Evolutionary conservation across 78 protist genomes (phyloP), one percentile per base, ranked within the genome.

Genomic region (Polysphondylium violaceum): DNA sequence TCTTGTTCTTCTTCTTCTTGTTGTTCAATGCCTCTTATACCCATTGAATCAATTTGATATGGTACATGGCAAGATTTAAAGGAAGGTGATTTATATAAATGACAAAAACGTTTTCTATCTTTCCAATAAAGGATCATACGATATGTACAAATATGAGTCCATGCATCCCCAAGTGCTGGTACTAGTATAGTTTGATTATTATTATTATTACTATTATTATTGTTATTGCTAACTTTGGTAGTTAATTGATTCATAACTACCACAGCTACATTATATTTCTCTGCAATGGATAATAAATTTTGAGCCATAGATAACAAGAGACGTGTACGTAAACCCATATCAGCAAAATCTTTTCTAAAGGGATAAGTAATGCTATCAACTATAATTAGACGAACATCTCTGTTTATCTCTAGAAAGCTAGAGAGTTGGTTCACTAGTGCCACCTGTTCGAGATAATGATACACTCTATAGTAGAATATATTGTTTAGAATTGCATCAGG

Each of bases 341-440:
- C 93, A 5, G 14, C 19, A 19, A 93, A 88, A 41, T 78, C 78
- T 58, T 60, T 36, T 2, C 97, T 69, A 51, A 96, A 96, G n/a
- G 94, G 97, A 29, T 83, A 96, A 0, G 97, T 75, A 9, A 94
- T 63, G 55, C 93, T 86, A 87, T 96, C 97, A 7, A 96, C 23
- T 0, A 94, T 41, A 7, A 95, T 76, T 31, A 93, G 74, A 44
- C 69, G 9, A 40, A 73, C 65, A 87, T 94, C 53, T 55, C 17
- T 21, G 59, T 81, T 76, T n/a, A n/a, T 23, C 2, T 55, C 74
- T 38, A 86, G 44, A 19, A 93, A 68, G 2, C 9, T 23, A 0
- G 91, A 90, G 43, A 96, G 50, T 21, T 14, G 23, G 27, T 91
- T 5, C 0, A 78, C 41, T 25, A 96, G 47, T 0, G 97, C 95